These are phyloP conservation scores for Blastosporella zonata DNA, from an alignment of 1,284 basidiomycete genomes.

Conservation along the genomic window DNA sequence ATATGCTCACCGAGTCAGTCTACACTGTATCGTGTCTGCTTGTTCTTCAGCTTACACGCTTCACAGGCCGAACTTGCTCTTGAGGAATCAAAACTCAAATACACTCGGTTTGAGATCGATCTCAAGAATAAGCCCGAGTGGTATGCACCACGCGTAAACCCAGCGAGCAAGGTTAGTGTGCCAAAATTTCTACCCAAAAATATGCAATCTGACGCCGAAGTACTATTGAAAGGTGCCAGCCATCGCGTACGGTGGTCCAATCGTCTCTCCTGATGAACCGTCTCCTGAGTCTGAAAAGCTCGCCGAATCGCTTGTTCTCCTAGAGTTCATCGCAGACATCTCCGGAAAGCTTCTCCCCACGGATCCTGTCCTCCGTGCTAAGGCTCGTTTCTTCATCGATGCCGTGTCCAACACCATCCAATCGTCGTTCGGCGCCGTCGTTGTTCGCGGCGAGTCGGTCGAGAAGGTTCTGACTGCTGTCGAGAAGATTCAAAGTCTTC, in stretches of 20 bases:
- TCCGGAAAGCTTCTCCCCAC: slow-evolving; percentile 47
- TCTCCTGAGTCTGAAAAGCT: slow-evolving; percentile 57
- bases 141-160: slow-evolving; percentile 33
- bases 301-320: slow-evolving; percentile 57
- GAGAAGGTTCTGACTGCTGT: slow-evolving; percentile 38
- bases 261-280: slow-evolving; percentile 47
- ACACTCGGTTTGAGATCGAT: slow-evolving; percentile 52
- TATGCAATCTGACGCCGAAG: too few relatives aligned
- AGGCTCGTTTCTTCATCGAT: slow-evolving; percentile 60
- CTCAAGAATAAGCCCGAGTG: slow-evolving; percentile 61
- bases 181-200: too few relatives aligned
- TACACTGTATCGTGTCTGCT: background rate
- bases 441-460: slow-evolving; percentile 38
- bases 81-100: slow-evolving; percentile 48
- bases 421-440: slow-evolving; percentile 35
- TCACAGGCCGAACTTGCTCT: slow-evolving; percentile 59
- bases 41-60: background rate
- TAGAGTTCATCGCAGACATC: slow-evolving; percentile 62
- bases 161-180: background rate
- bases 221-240: slow-evolving; percentile 44
- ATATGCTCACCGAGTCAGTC: slow-evolving; percentile 44
- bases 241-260: slow-evolving; percentile 56
- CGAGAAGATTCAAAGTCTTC: slow-evolving; percentile 40
- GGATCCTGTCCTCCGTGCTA: slow-evolving; percentile 53
- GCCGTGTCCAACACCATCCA: slow-evolving; percentile 41